Conservation (phyloP, 2,329 filamentous ascomycete genomes). For the Penicillium olsonii region DNA sequence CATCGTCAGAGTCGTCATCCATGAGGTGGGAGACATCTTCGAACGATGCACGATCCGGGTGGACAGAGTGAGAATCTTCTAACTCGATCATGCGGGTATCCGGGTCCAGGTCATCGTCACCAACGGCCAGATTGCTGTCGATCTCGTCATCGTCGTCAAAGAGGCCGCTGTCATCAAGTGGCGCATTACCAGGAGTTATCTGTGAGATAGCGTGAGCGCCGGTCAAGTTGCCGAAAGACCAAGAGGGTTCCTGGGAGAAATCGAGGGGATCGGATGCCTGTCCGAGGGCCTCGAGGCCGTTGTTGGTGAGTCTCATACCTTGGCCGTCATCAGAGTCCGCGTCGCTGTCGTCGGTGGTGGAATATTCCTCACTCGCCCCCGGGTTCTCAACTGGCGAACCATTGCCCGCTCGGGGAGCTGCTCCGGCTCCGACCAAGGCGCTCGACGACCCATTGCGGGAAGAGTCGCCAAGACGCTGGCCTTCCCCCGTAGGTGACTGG, state of each 20-base stretch:
- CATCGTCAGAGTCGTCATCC: constrained; percentile 38
- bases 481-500: constrained; percentile 71
- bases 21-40: constrained; percentile 34
- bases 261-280: constrained; percentile 24
- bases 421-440: constrained; percentile 77
- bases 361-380: constrained; percentile 34
- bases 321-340: constrained; percentile 17
- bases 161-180: constrained; percentile 33
- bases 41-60: constrained; percentile 30
- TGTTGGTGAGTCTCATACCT: constrained; percentile 38
- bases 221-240: constrained; percentile 39
- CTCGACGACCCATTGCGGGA: constrained; percentile 90
- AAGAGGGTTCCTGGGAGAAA: constrained; percentile 31
- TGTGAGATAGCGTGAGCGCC: constrained; percentile 33
- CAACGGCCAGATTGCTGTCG: constrained; percentile 44
- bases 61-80: constrained; percentile 27
- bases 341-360: constrained; percentile 26
- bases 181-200: constrained; percentile 28
- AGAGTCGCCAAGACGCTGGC: constrained; percentile 81
- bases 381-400: constrained; percentile 52
- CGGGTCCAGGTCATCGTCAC: constrained; percentile 35
- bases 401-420: constrained; percentile 67
- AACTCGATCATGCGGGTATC: constrained; percentile 35
- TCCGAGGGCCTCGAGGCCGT: constrained; percentile 24
- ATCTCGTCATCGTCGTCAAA: constrained; percentile 36